Percentiles rank a stretch among this genome's conserved stretches.
phyloP scores from a whole-genome alignment of 495 filamentous ascomycete genomes.

The Lophiostoma macrostomum region DNA sequence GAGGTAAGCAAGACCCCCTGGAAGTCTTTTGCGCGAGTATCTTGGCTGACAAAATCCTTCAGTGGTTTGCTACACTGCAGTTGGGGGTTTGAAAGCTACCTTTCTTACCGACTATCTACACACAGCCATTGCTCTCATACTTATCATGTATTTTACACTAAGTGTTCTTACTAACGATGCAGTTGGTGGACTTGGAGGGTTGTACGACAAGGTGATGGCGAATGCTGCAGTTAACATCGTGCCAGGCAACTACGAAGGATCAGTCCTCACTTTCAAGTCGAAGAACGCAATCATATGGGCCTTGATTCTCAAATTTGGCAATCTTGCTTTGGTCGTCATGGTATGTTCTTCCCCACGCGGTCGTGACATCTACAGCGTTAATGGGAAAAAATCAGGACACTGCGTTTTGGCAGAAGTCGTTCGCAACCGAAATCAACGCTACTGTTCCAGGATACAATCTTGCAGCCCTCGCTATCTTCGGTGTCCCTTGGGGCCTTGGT shows the following conservation, averaged over 20 bases:
- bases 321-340: no score
- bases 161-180: background rate
- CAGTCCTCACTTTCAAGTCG: background rate
- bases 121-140: slow-evolving; percentile 41
- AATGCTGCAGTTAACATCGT: background rate
- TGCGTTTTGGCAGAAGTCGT: background rate
- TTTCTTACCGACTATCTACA: slow-evolving; percentile 47
- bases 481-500: slow-evolving; percentile 69
- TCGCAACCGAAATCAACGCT: background rate
- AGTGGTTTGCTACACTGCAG: slow-evolving; percentile 34
- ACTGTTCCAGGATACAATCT: slow-evolving; percentile 82
- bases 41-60: background rate
- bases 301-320: background rate
- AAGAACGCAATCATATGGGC: background rate
- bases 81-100: slow-evolving; percentile 42
- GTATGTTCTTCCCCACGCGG: no score
- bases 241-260: background rate
- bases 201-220: background rate
- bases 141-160: slow-evolving; percentile 33
- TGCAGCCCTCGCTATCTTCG: slow-evolving; percentile 88
- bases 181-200: background rate
- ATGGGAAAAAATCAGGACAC: no score
- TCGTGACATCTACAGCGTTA: no score
- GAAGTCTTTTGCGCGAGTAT: no score
- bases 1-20: no score